Base-by-base conservation (phyloP, 768 basidiomycete species). In the Paxillus involutus region DNA sequence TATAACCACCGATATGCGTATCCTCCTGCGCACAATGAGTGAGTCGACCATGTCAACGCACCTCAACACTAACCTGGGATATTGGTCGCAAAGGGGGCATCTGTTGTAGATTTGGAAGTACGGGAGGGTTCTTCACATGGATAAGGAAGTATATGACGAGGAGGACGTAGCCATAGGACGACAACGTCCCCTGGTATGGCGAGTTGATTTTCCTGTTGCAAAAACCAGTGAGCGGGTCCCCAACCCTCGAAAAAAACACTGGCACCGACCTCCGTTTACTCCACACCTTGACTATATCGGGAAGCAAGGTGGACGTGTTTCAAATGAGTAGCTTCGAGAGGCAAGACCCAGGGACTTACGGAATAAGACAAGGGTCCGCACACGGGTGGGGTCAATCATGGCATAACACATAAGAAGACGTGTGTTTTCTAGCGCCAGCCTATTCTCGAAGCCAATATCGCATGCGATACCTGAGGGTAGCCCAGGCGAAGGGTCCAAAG, bases 401-500 rank as follows among this genome's bases (percentile, higher is more conserved):
- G 96, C 95, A 73, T 99, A 99, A 68, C 93, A 98, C 83, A 95
- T 88, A 53, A 99, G 79, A 55, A 99, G 74, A 52, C 96, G 82
- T 33, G 96, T 99, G 71, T 99, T 99, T 75, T 99, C 96, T 52
- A 99, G 78, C 26, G 96, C 96, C 51, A 99, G 79, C 64, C 95
- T 83, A 73, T 98, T 98, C 77, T 97, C 96, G 63, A 98, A 98
- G 16, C 96, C 96, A 59, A 99, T 99, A 70, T 99, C 96, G 68
- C 96, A 98, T 7, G 95, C 91, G 62, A 99, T 96, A 52, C 94
- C 95, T 47, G 84, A 80, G 9, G 88, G 88, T 13, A 93, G 76
- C 5, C 86, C 84, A 11, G 85, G 86, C 3, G 91, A 90, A 16
- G 92, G 91, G 68, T 92, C 88, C 24, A 98, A 82, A 21, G 91